Evolutionary conservation across 2,329 filamentous ascomycete species (phyloP).

Genomic region (Macrophomina tecta): DNA sequence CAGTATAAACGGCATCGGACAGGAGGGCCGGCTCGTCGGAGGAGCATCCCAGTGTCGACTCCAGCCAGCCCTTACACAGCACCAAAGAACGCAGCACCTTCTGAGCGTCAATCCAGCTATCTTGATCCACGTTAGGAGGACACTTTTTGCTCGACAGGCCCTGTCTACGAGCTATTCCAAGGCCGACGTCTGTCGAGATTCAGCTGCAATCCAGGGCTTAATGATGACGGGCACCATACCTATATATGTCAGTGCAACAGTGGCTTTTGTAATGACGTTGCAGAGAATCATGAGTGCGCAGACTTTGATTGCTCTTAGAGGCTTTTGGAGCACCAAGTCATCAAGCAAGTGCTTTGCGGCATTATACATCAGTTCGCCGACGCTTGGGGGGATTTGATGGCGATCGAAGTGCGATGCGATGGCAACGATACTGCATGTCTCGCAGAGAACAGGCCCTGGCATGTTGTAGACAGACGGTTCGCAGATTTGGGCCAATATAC

Average conservation of each 20-base stretch:
- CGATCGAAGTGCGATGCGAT: neutral
- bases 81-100: neutral
- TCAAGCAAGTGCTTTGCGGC: constrained; percentile 33
- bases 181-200: neutral
- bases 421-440: neutral
- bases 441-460: neutral
- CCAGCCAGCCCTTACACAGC: neutral
- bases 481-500: neutral
- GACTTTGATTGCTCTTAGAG: constrained; percentile 34
- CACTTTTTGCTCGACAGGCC: neutral
- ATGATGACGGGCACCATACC: constrained; percentile 22
- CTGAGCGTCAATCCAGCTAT: neutral
- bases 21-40: neutral
- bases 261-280: constrained; percentile 34
- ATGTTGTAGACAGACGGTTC: neutral
- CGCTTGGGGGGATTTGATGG: neutral
- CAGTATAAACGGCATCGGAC: neutral
- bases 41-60: neutral
- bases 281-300: constrained; percentile 34
- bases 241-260: constrained; percentile 33
- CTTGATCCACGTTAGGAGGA: neutral
- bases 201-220: neutral
- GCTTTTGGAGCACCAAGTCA: constrained; percentile 30
- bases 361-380: constrained; percentile 32
- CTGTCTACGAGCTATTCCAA: neutral